Percentiles rank a stretch among this genome's conserved stretches.
These are phyloP conservation scores for Sphaerobolus stellatus DNA, from an alignment of 1,284 basidiomycete genomes.

Conservation along the genomic window DNA sequence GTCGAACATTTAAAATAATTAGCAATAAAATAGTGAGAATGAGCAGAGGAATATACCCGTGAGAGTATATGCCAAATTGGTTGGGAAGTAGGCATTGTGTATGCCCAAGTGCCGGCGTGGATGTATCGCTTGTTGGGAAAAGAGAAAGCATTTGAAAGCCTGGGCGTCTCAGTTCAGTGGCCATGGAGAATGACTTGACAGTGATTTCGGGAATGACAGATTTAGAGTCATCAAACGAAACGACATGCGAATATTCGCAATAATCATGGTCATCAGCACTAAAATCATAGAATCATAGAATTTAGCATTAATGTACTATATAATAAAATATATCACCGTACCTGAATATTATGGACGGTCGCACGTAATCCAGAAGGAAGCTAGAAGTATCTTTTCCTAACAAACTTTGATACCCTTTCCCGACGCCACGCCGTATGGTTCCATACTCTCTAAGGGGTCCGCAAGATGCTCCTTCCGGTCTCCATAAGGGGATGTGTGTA, in stretches of 20 bases:
- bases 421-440: slow-evolving; percentile 71
- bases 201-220: slow-evolving; percentile 60
- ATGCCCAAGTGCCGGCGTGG: slow-evolving; percentile 41
- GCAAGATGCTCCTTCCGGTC: slow-evolving; percentile 68
- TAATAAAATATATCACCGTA: slow-evolving; percentile 31
- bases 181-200: slow-evolving; percentile 82
- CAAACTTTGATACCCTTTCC: slow-evolving; percentile 80
- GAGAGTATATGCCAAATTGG: slow-evolving; percentile 59
- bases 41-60: slow-evolving; percentile 55
- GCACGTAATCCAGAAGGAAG: slow-evolving; percentile 67
- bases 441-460: slow-evolving; percentile 75
- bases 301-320: slow-evolving; percentile 26
- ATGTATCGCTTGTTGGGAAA: slow-evolving; percentile 21
- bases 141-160: slow-evolving; percentile 87
- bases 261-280: slow-evolving; percentile 91
- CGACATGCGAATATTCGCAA: slow-evolving; percentile 69
- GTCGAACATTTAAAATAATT: slow-evolving; percentile 18
- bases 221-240: slow-evolving; percentile 17
- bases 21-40: slow-evolving; percentile 27
- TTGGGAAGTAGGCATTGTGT: slow-evolving; percentile 68
- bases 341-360: slow-evolving; percentile 73
- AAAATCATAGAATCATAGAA: not conserved
- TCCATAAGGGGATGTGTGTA: slow-evolving; percentile 78
- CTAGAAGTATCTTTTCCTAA: slow-evolving; percentile 69
- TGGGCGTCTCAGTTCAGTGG: slow-evolving; percentile 70